These are phyloP conservation scores for Saccharomyces pastorianus DNA, from an alignment of 1,139 yeast genomes.

Conservation along the genomic window DNA sequence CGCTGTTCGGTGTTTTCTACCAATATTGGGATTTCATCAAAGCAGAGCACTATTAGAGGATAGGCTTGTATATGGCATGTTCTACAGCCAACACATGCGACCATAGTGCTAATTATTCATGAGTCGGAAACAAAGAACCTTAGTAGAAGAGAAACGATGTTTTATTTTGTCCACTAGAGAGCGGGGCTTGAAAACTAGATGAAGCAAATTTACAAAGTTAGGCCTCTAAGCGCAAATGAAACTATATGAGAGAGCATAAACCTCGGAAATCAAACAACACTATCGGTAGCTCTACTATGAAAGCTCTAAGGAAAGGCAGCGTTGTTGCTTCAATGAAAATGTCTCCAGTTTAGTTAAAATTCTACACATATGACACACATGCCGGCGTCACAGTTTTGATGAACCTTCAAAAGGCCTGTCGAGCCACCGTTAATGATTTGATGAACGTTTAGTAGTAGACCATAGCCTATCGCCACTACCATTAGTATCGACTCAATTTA, in stretches of 20 bases:
- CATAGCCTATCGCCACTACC: neutral
- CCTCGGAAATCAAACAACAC: neutral
- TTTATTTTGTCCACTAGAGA: too few species aligned
- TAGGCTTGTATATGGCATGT: neutral
- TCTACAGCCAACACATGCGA: neutral
- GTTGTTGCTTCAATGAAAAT: neutral
- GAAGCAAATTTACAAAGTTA: neutral
- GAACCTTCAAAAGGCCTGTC: constrained; percentile 1
- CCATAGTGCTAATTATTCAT: neutral
- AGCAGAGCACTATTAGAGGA: neutral
- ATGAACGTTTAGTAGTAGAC: neutral
- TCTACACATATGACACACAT: constrained; percentile 5
- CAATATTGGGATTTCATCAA: neutral
- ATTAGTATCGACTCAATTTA: neutral
- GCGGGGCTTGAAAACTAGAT: neutral
- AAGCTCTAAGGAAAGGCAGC: neutral
- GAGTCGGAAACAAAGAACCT: neutral
- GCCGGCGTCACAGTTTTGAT: constrained; percentile 7
- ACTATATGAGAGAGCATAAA: neutral
- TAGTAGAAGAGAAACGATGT: neutral
- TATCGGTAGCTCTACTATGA: too few species aligned
- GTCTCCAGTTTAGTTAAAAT: constrained; percentile 8
- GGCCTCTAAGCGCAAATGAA: neutral
- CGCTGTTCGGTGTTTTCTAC: neutral
- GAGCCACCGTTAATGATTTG: neutral